Conservation (phyloP, 1,139 yeast species). For the Hyphopichia burtonii region DNA sequence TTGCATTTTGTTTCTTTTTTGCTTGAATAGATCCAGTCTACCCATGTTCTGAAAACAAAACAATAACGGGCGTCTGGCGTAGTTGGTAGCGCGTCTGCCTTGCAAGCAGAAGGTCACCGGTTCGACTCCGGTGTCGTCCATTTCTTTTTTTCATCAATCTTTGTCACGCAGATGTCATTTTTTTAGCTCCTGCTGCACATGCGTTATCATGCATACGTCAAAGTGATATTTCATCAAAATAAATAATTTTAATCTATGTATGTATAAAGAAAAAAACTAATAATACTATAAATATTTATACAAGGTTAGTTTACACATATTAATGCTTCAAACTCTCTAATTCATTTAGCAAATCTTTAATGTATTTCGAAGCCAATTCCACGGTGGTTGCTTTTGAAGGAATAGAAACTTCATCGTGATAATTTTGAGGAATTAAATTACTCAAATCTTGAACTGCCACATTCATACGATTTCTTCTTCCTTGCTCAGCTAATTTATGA, state of each 20-base stretch:
- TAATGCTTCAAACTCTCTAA: not conserved
- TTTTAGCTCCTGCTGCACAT: too few relatives aligned
- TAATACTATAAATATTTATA: too few relatives aligned
- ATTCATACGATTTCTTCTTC: conserved; percentile 89
- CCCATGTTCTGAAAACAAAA: too few relatives aligned
- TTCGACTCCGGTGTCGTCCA: conserved; percentile 70
- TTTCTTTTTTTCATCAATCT: conserved; percentile 14
- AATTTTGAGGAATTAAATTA: conserved; percentile 59
- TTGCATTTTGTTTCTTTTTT: too few relatives aligned
- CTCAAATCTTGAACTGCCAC: conserved; percentile 77
- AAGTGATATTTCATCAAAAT: too few relatives aligned
- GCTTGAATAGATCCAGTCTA: too few relatives aligned
- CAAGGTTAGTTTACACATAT: not conserved
- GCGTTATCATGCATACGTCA: too few relatives aligned
- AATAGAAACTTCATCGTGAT: conserved; percentile 57
- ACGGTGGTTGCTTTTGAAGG: conserved; percentile 94
- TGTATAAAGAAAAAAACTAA: too few relatives aligned
- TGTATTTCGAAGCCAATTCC: conserved; percentile 78
- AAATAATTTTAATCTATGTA: too few relatives aligned
- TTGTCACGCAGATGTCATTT: too few relatives aligned
- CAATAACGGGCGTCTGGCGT: conserved; percentile 60
- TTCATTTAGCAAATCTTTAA: conserved; percentile 51
- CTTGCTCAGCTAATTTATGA: conserved; percentile 95
- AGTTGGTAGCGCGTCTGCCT: conserved; percentile 73
- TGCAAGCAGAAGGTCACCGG: conserved; percentile 68